phyloP scores from a whole-genome alignment of 371 early-diverging fungal species.

The Funneliformis caledonium region DNA sequence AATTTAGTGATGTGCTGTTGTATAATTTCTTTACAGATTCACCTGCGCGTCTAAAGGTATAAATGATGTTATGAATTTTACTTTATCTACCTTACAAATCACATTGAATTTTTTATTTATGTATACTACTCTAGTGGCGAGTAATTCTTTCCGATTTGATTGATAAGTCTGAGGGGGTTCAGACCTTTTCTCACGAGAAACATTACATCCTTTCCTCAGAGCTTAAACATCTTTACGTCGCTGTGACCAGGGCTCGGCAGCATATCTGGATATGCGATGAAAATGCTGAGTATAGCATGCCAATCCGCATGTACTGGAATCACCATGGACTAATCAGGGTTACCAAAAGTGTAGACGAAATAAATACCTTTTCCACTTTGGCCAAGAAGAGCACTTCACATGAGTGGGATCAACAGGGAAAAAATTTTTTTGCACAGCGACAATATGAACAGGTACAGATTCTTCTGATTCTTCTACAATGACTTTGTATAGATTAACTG shows the following conservation, averaged over 20 bases:
- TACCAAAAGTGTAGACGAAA: neutral
- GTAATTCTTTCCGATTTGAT: neutral
- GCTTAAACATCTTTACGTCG: slow-evolving; percentile 34
- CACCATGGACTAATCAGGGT: neutral
- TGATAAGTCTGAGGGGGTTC: neutral
- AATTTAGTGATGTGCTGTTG: slow-evolving; percentile 24
- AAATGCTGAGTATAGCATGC: neutral
- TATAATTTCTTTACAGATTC: slow-evolving; percentile 35
- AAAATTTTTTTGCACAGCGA: neutral
- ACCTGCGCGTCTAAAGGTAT: slow-evolving; percentile 18
- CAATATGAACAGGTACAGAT: slow-evolving; percentile 19
- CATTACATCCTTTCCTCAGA: slow-evolving; percentile 34
- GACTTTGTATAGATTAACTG: too few species aligned
- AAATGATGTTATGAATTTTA: neutral
- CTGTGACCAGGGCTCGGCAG: slow-evolving; percentile 29
- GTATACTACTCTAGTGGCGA: slow-evolving; percentile 13
- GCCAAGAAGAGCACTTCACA: slow-evolving; percentile 23
- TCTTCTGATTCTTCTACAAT: too few species aligned
- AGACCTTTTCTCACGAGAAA: slow-evolving; percentile 22
- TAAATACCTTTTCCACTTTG: neutral
- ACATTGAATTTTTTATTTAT: neutral
- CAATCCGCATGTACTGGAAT: slow-evolving; percentile 2
- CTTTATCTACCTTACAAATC: neutral
- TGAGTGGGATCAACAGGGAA: slow-evolving; percentile 30
- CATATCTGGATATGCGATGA: slow-evolving; percentile 32